Conservation (phyloP, 2,329 filamentous ascomycete genomes). For the Sporothrix mexicana region DNA sequence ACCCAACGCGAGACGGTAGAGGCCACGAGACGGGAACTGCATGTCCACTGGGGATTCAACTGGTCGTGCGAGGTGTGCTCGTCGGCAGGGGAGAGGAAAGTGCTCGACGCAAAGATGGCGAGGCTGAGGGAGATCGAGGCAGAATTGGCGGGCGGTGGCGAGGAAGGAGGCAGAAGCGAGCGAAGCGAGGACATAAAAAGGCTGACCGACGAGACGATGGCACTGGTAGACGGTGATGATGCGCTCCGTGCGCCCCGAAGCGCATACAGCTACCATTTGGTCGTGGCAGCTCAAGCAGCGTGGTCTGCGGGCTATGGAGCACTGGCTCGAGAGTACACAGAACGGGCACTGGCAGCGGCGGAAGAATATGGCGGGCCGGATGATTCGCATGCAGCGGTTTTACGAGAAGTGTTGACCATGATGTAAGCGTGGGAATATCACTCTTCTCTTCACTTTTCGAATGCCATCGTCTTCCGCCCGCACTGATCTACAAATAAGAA, state of each 20-base stretch:
- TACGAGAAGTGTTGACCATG: background rate
- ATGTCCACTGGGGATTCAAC: conserved; percentile 40
- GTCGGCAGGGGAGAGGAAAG: conserved; percentile 17
- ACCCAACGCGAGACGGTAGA: conserved; percentile 38
- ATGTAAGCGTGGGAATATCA: too few relatives aligned
- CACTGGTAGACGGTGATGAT: conserved; percentile 39
- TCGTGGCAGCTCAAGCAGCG: conserved; percentile 39
- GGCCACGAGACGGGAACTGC: conserved; percentile 36
- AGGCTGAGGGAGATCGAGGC: conserved; percentile 39
- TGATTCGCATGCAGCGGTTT: background rate
- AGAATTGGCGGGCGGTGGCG: conserved; percentile 33
- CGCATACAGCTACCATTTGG: conserved; percentile 36
- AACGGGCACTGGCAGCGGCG: background rate
- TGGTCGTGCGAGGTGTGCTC: conserved; percentile 40
- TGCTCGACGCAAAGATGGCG: conserved; percentile 37
- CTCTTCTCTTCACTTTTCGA: too few relatives aligned
- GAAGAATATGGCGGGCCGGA: conserved; percentile 24
- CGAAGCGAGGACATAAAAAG: background rate
- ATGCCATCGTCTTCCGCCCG: too few relatives aligned
- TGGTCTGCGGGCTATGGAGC: background rate
- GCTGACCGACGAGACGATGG: conserved; percentile 35
- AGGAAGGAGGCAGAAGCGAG: too few relatives aligned
- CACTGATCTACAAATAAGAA: too few relatives aligned
- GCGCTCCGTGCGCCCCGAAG: conserved; percentile 38
- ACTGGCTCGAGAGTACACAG: conserved; percentile 1